Base-by-base conservation (phyloP, 208 protist genomes). In the Trypanosoma cruzi region DNA sequence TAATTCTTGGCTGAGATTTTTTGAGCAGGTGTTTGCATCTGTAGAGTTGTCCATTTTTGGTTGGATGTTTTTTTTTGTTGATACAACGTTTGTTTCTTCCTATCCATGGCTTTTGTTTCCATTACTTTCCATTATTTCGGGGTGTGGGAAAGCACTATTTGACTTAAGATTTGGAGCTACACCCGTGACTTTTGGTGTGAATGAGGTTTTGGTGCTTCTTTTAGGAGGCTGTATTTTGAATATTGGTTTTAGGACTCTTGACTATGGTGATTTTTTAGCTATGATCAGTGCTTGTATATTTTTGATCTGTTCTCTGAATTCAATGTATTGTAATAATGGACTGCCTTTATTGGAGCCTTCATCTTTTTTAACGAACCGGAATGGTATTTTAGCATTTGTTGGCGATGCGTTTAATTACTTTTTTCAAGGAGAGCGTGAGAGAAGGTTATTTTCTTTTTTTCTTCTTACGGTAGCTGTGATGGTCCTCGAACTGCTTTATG, bases 401-500 rank as follows among this genome's bases (percentile, higher is more conserved):
- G 26, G 16, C 34, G 37, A 56, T 49, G 56, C 42, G 34, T 14
- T 50, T 52, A 73, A 22, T 4, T 66, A 60, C 55, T 68, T 67
- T 59, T 29, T 52, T 72, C 46, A 29, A 53, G 76, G 55, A 66
- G 34, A 60, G n/a, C 71, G 85, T 4, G 82, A 94, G 57, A 59
- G 75, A 49, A 89, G 81, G 22, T 61, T 94, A 5, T 70, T 75
- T 63, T 60, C 92, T 48, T 96, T 93, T 80, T 69, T 97, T 24
- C 10, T 86, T 11, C 60, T 93, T 16, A 97, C 85, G n/a, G 10
- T 86, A 11, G 24, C 64, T 7, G 83, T 95, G 20, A 96, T 95
- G 90, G 16, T 89, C 77, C 58, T 97, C 11, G 93, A 97, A 75
- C 79, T 96, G 34, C 5, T 86, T 24, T 96, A 96, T 77, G 93